phyloP scores from a whole-genome alignment of 495 filamentous ascomycete species.

The Chaetomium fimeti region DNA sequence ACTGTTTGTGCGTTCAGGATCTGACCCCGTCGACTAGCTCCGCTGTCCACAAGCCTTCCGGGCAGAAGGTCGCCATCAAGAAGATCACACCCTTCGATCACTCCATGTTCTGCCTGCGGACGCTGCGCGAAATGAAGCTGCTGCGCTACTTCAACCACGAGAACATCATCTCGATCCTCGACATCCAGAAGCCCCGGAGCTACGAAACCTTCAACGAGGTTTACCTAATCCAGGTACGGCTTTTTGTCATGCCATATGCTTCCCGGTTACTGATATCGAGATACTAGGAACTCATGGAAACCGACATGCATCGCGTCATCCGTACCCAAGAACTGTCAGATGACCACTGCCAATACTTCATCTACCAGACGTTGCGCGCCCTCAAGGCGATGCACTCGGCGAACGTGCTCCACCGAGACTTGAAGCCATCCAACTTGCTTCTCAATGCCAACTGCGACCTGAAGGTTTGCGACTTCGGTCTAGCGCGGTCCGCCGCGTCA shows the following conservation, averaged over 20 bases:
- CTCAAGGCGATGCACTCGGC: slow-evolving; percentile 99
- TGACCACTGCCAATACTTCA: slow-evolving; percentile 99
- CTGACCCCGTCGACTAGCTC: slow-evolving; percentile 58
- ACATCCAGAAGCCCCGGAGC: slow-evolving; percentile 96
- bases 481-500: slow-evolving; percentile 87
- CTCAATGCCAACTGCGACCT: slow-evolving; percentile 99
- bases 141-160: slow-evolving; percentile 99
- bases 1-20: not conserved
- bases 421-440: slow-evolving; percentile 95
- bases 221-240: slow-evolving; percentile 89
- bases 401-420: slow-evolving; percentile 94
- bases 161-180: slow-evolving; percentile 99
- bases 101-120: slow-evolving; percentile 98
- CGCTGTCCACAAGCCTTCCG: slow-evolving; percentile 95
- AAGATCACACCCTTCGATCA: slow-evolving; percentile 99
- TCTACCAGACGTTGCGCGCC: slow-evolving; percentile 97
- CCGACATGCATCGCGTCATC: slow-evolving; percentile 99
- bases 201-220: slow-evolving; percentile 97
- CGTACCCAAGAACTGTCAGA: slow-evolving; percentile 98
- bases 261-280: not conserved
- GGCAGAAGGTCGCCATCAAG: slow-evolving; percentile 99
- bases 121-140: slow-evolving; percentile 98
- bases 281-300: slow-evolving; percentile 94
- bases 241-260: not conserved
- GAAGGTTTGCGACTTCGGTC: slow-evolving; percentile 97